Evolutionary conservation across 2,329 filamentous ascomycete genomes (phyloP).

Genomic region (Mycosphaerelloides madeirae): DNA sequence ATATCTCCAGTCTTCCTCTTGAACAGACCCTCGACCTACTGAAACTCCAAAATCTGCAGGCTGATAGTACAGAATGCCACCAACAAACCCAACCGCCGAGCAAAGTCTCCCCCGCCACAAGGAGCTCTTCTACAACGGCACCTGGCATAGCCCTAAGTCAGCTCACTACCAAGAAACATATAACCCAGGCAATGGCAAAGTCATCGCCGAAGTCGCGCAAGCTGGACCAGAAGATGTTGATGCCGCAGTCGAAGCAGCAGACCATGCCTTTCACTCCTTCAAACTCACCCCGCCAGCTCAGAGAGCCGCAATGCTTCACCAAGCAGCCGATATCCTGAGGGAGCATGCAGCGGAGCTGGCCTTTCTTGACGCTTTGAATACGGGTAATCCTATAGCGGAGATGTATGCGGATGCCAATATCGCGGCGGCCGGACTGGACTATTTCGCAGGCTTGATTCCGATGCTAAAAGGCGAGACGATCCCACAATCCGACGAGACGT

Average conservation of each 20-base stretch:
- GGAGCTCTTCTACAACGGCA: slow-evolving; percentile 23
- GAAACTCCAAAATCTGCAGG: too few relatives aligned
- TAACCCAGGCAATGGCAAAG: slow-evolving; percentile 24
- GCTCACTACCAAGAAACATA: slow-evolving; percentile 21
- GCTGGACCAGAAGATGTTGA: slow-evolving; percentile 20
- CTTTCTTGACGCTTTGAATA: slow-evolving; percentile 19
- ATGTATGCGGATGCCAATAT: slow-evolving; percentile 24
- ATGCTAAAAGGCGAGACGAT: slow-evolving; percentile 27
- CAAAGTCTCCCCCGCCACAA: slow-evolving; percentile 19
- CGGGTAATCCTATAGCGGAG: slow-evolving; percentile 24
- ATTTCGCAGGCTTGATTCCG: slow-evolving; percentile 26
- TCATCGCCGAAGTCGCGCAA: slow-evolving; percentile 21
- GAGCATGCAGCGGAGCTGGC: slow-evolving; percentile 16
- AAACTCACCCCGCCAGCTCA: slow-evolving; percentile 12
- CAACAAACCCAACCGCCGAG: slow-evolving; percentile 7
- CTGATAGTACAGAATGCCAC: slow-evolving; percentile 2
- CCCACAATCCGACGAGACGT: slow-evolving; percentile 15
- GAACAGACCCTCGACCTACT: too few relatives aligned
- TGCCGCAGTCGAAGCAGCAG: slow-evolving; percentile 23
- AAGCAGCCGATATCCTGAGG: slow-evolving; percentile 27
- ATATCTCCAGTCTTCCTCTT: too few relatives aligned
- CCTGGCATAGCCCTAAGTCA: slow-evolving; percentile 19
- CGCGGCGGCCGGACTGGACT: slow-evolving; percentile 20
- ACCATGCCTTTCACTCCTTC: slow-evolving; percentile 20
- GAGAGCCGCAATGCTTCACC: slow-evolving; percentile 42